Evolutionary conservation across 495 filamentous ascomycete species (phyloP).

Genomic region (Pseudotulostoma volvatum): DNA sequence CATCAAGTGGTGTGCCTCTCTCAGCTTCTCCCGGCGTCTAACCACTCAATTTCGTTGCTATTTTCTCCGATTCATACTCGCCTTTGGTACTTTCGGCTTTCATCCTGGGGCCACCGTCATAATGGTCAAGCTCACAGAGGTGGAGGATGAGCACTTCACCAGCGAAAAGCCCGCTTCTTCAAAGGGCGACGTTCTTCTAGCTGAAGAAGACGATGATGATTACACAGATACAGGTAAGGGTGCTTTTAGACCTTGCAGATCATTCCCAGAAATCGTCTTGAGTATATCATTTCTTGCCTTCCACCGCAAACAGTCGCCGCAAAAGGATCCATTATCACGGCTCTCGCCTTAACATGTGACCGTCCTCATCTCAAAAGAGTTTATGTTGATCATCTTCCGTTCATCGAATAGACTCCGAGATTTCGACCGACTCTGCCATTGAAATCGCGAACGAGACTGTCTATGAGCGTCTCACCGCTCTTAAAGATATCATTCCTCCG

Average conservation of each 20-base stretch:
- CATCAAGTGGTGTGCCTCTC: too few species aligned
- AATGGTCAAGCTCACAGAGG: constrained; percentile 95
- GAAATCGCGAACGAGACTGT: constrained; percentile 41
- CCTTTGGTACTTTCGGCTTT: too few species aligned
- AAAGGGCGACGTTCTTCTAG: constrained; percentile 29
- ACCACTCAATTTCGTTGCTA: too few species aligned
- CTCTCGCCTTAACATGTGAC: too few species aligned
- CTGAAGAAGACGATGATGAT: constrained; percentile 68
- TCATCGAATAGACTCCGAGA: constrained; percentile 31
- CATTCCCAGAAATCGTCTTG: too few species aligned
- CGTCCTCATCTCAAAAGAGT: too few species aligned
- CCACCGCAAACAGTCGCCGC: constrained; percentile 4
- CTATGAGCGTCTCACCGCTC: constrained; percentile 63
- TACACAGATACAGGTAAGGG: constrained; percentile 74
- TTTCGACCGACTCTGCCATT: constrained; percentile 32
- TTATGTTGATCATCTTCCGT: too few species aligned
- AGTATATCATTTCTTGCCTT: constrained; percentile 7
- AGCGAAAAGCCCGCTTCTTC: constrained; percentile 49
- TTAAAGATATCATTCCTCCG: constrained; percentile 85
- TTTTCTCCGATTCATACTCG: too few species aligned
- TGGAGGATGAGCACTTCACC: constrained; percentile 87
- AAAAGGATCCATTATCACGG: too few species aligned
- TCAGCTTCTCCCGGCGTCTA: too few species aligned
- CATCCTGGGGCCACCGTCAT: too few species aligned
- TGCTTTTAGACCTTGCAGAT: too few species aligned